Base-by-base conservation (phyloP, 2,329 filamentous ascomycete genomes). In the Cercospora zeina region DNA sequence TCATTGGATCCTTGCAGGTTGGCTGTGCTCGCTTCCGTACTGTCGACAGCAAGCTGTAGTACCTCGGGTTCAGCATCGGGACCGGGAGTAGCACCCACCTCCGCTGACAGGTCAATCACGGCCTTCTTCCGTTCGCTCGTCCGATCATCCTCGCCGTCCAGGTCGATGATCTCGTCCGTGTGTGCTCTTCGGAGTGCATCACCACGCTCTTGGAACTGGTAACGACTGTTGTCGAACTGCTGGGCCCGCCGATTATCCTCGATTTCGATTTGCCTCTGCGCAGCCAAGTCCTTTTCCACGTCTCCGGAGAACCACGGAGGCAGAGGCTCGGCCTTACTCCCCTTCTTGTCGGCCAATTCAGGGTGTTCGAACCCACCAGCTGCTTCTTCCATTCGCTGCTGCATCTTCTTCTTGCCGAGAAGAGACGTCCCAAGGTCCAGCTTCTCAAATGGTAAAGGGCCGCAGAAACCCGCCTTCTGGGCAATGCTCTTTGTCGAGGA, bases 381-480 rank as follows among this genome's bases (percentile, higher is more conserved):
- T 63, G 79, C 75, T 5, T 84, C 82, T 57, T 83, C 79, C 61
- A 83, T 77, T 57, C 78, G 78, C 67, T 76, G 81, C 70, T 79
- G 79, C 78, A 78, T 81, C 68, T 79, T 84, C 74, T 79, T 83
- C 74, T 77, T 82, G 30, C 78, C 80, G 13, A 79, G 74, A 10
- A 79, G 75, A 36, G 85, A 87, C 56, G 85, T 87, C 49, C 89
- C 86, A 1, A 96, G 81, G 71, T 91, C 83, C 6, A 88, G 77
- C 55, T 83, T 93, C 69, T 96, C 92, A 71, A 99, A 99, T 0
- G 95, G 95, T 4, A 99, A 76, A 0, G 93, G 91, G 0, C 93
- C 93, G 67, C 85, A 85, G 71, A 96, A 89, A 16, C 69, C 77
- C 56, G 85, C 81, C 68, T 83, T 80, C 54, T 85, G 86, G 9